Conservation (phyloP, 2,329 filamentous ascomycete genomes). For the Boeremia exigua region DNA sequence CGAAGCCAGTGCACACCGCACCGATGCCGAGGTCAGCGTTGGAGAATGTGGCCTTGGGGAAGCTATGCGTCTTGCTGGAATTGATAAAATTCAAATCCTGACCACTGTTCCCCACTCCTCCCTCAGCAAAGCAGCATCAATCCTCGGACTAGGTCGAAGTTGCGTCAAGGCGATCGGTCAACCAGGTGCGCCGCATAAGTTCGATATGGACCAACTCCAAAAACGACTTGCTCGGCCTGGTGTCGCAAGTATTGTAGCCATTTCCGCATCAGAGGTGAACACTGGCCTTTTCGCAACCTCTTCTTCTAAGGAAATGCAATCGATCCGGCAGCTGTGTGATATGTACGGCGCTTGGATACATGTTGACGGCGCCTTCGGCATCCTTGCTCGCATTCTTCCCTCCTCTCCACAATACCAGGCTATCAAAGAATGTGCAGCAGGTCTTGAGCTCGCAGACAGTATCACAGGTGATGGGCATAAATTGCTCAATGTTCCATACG, state of each 20-base stretch:
- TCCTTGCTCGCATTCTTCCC: slow-evolving; percentile 72
- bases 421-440: slow-evolving; percentile 61
- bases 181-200: slow-evolving; percentile 66
- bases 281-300: slow-evolving; percentile 78
- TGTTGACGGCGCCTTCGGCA: slow-evolving; percentile 87
- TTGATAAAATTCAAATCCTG: slow-evolving; percentile 75
- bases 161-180: slow-evolving; percentile 68
- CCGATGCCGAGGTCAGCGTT: slow-evolving; percentile 51
- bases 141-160: slow-evolving; percentile 77
- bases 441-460: slow-evolving; percentile 83
- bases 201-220: slow-evolving; percentile 73
- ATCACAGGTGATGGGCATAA: slow-evolving; percentile 90
- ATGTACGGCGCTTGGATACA: slow-evolving; percentile 83
- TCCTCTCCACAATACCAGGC: slow-evolving; percentile 62
- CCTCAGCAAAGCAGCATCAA: slow-evolving; percentile 79
- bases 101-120: slow-evolving; percentile 86
- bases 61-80: slow-evolving; percentile 68
- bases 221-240: slow-evolving; percentile 60
- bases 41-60: slow-evolving; percentile 73
- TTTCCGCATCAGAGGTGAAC: slow-evolving; percentile 92
- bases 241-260: slow-evolving; percentile 74
- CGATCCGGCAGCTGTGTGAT: slow-evolving; percentile 73
- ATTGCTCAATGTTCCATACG: slow-evolving; percentile 92
- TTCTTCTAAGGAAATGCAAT: slow-evolving; percentile 62
- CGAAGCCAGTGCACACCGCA: slow-evolving; percentile 50